Percentiles rank a stretch among this genome's conserved stretches.
Conservation (phyloP, 2,329 filamentous ascomycete genomes). For the Diaporthe batatas region DNA sequence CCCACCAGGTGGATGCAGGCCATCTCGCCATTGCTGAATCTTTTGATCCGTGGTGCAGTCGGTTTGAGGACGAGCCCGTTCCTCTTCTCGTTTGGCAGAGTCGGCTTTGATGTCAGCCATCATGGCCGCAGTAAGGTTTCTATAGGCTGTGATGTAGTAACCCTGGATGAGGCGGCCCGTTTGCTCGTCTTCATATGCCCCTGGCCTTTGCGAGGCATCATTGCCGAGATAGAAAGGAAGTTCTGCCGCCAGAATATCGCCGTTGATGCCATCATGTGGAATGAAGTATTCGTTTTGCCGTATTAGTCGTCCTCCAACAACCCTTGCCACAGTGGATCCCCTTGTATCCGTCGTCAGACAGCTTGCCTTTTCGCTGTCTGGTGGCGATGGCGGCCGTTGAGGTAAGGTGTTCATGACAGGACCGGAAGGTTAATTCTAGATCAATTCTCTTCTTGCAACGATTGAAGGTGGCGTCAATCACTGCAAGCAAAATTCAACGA, state of each 20-base stretch:
- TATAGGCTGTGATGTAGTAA: conserved; percentile 5
- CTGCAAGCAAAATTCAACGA: too few relatives aligned
- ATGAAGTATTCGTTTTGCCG: conserved; percentile 18
- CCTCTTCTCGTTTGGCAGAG: neutral
- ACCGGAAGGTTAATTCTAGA: too few relatives aligned
- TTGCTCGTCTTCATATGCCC: neutral
- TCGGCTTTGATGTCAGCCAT: conserved; percentile 11
- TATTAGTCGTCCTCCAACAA: neutral
- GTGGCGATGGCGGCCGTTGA: conserved; percentile 1
- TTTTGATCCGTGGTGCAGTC: neutral
- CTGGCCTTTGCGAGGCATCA: neutral
- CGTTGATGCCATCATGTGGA: neutral
- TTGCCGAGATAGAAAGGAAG: conserved; percentile 7
- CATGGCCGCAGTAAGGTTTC: neutral
- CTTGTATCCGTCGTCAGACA: neutral
- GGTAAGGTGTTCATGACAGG: neutral
- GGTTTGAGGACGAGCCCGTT: neutral
- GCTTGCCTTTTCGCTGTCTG: conserved; percentile 4
- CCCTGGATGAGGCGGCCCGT: neutral
- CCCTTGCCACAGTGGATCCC: neutral
- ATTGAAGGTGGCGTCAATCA: too few relatives aligned
- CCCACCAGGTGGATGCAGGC: neutral
- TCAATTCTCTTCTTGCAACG: too few relatives aligned
- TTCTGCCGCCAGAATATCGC: neutral
- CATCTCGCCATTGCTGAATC: neutral